Evolutionary conservation across 2,329 filamentous ascomycete species (phyloP).

Genomic region (Thermoascus crustaceus): DNA sequence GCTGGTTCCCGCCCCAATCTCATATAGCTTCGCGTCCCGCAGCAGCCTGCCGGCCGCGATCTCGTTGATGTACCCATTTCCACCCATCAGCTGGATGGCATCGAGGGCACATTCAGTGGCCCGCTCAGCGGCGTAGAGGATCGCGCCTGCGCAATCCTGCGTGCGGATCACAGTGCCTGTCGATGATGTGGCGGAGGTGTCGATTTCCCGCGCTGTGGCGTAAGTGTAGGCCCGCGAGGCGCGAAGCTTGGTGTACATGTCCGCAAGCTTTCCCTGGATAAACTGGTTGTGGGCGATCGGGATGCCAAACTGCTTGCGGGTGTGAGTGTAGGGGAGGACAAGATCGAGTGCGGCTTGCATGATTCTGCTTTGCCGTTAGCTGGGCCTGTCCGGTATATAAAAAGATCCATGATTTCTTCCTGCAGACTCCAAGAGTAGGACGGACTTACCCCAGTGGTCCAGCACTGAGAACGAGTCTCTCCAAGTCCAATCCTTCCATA

Average conservation of each 20-base stretch:
- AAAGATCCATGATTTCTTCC: too few species aligned
- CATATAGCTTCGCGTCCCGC: slow-evolving; percentile 74
- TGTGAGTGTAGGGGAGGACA: slow-evolving; percentile 79
- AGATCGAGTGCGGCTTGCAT: slow-evolving; percentile 91
- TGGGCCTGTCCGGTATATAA: background rate
- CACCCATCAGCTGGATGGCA: slow-evolving; percentile 84
- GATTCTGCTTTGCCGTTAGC: slow-evolving; percentile 40
- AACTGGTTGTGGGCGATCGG: slow-evolving; percentile 91
- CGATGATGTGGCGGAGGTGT: slow-evolving; percentile 52
- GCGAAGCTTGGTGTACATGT: slow-evolving; percentile 94
- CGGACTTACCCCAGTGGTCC: slow-evolving; percentile 64
- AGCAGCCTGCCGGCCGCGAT: slow-evolving; percentile 81
- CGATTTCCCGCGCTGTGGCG: slow-evolving; percentile 67
- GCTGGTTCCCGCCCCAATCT: slow-evolving; percentile 93
- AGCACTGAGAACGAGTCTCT: slow-evolving; percentile 82
- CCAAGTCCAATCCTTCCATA: slow-evolving; percentile 93
- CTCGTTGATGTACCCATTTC: slow-evolving; percentile 94
- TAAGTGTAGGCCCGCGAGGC: slow-evolving; percentile 84
- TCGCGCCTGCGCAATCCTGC: slow-evolving; percentile 89
- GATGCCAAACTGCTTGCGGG: slow-evolving; percentile 75
- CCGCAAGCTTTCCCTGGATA: slow-evolving; percentile 83
- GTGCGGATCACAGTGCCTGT: slow-evolving; percentile 53
- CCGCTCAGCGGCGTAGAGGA: slow-evolving; percentile 84
- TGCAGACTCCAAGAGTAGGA: background rate
- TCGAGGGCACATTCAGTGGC: slow-evolving; percentile 82